These are phyloP conservation scores for Botryotinia calthae DNA, from an alignment of 2,329 filamentous ascomycete species.

Conservation along the genomic window DNA sequence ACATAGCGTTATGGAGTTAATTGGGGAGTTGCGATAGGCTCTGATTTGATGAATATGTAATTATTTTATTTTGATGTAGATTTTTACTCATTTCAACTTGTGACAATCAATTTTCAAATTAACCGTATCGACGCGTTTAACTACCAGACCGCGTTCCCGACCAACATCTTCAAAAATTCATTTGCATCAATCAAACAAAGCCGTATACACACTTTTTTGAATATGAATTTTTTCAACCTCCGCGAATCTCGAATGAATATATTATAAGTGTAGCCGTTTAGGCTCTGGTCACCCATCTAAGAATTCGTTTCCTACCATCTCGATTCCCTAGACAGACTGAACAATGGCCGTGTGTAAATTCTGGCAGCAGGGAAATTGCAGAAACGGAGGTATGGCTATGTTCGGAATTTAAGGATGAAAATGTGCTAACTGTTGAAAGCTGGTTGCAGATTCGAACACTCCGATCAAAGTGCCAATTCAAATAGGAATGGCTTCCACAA, in stretches of 20 bases:
- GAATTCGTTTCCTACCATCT: background rate
- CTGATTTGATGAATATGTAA: background rate
- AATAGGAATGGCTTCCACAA: conserved; percentile 35
- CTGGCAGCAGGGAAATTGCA: conserved; percentile 64
- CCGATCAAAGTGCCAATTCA: conserved; percentile 36
- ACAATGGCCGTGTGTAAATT: conserved; percentile 51
- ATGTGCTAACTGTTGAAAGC: conserved; percentile 43
- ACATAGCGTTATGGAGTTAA: conserved; percentile 21
- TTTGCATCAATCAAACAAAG: background rate
- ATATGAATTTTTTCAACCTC: background rate
- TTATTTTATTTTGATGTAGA: background rate
- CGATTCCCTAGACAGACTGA: background rate
- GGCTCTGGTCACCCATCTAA: conserved; percentile 7
- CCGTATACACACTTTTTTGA: background rate
- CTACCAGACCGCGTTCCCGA: background rate
- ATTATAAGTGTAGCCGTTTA: conserved; percentile 8
- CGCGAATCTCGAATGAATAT: conserved; percentile 10
- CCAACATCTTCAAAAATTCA: conserved; percentile 6
- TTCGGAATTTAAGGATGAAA: background rate
- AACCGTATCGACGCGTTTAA: conserved; percentile 7
- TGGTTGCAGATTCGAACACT: conserved; percentile 58
- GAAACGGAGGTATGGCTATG: conserved; percentile 40
- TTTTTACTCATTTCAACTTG: background rate
- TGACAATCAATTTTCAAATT: conserved; percentile 5
- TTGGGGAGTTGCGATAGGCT: conserved; percentile 9